Base-by-base conservation (phyloP, 176 grass and related monocot genomes). In the Ensete ventricosum region DNA sequence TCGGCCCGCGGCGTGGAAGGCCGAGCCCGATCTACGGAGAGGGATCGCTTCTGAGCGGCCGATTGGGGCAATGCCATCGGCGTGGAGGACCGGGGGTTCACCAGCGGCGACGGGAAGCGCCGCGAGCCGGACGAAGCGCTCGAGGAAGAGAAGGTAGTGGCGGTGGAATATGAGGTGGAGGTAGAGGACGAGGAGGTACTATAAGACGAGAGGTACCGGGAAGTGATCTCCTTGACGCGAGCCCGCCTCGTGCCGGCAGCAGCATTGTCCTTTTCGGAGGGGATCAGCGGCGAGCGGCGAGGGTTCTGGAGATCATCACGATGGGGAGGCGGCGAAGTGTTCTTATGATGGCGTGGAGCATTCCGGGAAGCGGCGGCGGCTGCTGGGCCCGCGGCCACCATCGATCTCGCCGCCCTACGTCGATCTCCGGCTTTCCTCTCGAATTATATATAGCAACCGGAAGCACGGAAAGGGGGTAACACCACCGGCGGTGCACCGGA, bases 231-330 rank as follows among this genome's bases (percentile, higher is more conserved):
- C 55, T 87, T 87, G n/a, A 19, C 62, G 1, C 77, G 62, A 20
- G 76, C 71, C 16, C 76, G 81, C 26, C 84, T 73, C 58, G 53
- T 19, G 14, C 74, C 23, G 9, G 64, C 80, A 34, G 55, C 71
- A 0, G 81, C 85, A 76, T 80, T 83, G 76, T 78, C 67, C 72
- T 80, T 87, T n/a, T 87, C 85, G 5, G 85, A 83, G 20, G 81
- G 85, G 25, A 78, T 83, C 23, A 87, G 71, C 17, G 85, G 85
- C 1, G 77, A 65, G 24, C 85, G 85, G 54, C 27, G 69, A 62
- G 72, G 72, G 14, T 14, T 55, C 11, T 24, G 72, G 52, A 29
- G 20, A 16, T 74, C 72, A 9, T 50, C 67, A n/a, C 67, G 67
- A 21, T 21, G 50, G 10, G 48, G 43, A 70, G 14, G 0, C 8